These are phyloP conservation scores for Colletotrichum aenigma DNA, from an alignment of 2,329 filamentous ascomycete genomes.

Conservation along the genomic window DNA sequence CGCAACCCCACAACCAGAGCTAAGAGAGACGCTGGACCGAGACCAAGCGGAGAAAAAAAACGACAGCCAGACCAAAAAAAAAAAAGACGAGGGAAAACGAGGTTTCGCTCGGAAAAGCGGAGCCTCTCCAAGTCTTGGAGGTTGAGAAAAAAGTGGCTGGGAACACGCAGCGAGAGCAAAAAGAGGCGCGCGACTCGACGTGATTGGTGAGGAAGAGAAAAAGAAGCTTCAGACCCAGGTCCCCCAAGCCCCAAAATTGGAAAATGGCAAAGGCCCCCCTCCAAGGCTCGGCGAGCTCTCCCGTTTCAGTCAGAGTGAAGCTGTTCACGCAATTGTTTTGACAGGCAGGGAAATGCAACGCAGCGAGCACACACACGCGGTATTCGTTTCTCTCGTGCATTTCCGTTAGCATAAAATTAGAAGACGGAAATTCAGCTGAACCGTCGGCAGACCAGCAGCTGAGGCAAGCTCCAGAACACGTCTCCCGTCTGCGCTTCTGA, in stretches of 20 bases:
- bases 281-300: neutral
- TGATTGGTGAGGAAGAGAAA: neutral
- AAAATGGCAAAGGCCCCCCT: neutral
- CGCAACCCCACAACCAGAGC: neutral
- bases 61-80: neutral
- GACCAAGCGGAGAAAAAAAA: neutral
- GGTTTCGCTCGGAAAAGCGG: neutral
- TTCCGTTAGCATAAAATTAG: neutral
- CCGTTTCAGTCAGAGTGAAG: slow-evolving; percentile 15
- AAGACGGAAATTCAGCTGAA: neutral
- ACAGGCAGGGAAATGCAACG: neutral
- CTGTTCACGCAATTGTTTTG: neutral
- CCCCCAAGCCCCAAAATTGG: neutral
- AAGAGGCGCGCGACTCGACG: neutral
- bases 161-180: neutral
- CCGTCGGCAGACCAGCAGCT: neutral
- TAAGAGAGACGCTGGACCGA: neutral
- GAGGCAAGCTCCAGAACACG: neutral
- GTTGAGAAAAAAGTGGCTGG: neutral
- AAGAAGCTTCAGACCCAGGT: neutral
- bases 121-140: neutral
- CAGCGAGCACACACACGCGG: neutral
- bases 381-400: neutral
- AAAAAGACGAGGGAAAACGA: neutral
- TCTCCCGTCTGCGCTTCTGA: neutral